Conservation (phyloP, 257 asterid genomes). For the Rauvolfia tetraphylla region DNA sequence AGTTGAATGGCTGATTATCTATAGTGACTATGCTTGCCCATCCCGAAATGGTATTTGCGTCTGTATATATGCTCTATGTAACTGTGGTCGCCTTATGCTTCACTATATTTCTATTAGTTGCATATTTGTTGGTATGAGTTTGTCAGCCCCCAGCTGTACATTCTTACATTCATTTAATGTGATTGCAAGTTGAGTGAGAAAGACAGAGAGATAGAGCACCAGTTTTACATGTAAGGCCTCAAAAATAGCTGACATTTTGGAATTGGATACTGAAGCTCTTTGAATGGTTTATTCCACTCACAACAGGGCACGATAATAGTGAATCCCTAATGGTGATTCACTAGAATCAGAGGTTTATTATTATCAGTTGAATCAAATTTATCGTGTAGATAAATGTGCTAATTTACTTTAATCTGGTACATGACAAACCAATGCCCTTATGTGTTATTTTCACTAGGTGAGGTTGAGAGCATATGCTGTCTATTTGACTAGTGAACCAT, state of each 20-base stretch:
- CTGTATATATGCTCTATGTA: not conserved
- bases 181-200: not conserved
- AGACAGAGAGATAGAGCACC: not conserved
- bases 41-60: not conserved
- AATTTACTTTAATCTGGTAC: not conserved
- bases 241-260: not conserved
- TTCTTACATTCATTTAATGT: conserved; percentile 5
- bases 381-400: not conserved
- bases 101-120: not conserved
- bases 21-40: not conserved
- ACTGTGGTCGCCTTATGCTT: not conserved
- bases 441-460: not conserved
- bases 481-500: not conserved
- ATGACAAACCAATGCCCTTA: not conserved
- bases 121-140: not conserved
- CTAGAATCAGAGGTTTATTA: not conserved
- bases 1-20: conserved; percentile 15
- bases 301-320: not conserved
- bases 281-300: not conserved
- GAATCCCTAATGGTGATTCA: not conserved
- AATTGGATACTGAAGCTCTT: not conserved
- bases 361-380: not conserved
- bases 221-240: not conserved
- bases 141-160: not conserved
- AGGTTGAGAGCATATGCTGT: not conserved